Evolutionary conservation across 2,329 filamentous ascomycete species (phyloP), one percentile per base, ranked within the genome.

Genomic region (Neonectria hederae): DNA sequence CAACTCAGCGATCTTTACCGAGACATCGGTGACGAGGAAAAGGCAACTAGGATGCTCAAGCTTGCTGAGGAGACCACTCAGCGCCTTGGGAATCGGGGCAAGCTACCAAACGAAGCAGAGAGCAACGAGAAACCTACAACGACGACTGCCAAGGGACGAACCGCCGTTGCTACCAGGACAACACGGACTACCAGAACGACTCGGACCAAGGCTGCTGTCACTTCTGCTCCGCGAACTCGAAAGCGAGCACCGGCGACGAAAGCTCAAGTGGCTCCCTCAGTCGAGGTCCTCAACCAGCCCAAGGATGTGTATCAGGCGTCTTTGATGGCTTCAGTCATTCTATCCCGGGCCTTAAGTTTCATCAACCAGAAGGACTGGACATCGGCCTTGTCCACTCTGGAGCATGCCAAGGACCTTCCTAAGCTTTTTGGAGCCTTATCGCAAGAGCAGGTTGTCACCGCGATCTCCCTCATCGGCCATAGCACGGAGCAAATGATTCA

Each of bases 401-500:
- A 85, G 54, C 80, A 83, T 67, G 83, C 83, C 7, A 81, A 80
- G 60, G 77, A 78, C 63, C 77, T 83, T 59, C 80, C 81, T 52
- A 83, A 79, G 61, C 78, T 77, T 24, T 73, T 79, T 13, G 76
- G 77, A 40, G 71, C 76, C 72, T 69, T 83, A 67, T 72, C 79
- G 61, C 75, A 86, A 70, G 82, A 88, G 62, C 86, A 89, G 42
- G 83, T 92, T 59, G 84, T 88, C 11, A 87, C 87, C 62, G 92
- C 91, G 21, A 88, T 88, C 58, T 88, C 90, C 49, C 85, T 92
- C 46, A 83, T 93, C 64, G 84, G 88, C 17, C 86, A 91, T 76
- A 91, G 90, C 66, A 83, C 91, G 72, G 87, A 90, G 51, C 86
- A 90, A 72, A 92, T 97, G 82, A 86, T 89, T 13, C 86, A 87